Evolutionary conservation across 768 basidiomycete genomes (phyloP), one percentile per base, ranked within the genome.

Genomic region (Hemileccinum rubropunctum): DNA sequence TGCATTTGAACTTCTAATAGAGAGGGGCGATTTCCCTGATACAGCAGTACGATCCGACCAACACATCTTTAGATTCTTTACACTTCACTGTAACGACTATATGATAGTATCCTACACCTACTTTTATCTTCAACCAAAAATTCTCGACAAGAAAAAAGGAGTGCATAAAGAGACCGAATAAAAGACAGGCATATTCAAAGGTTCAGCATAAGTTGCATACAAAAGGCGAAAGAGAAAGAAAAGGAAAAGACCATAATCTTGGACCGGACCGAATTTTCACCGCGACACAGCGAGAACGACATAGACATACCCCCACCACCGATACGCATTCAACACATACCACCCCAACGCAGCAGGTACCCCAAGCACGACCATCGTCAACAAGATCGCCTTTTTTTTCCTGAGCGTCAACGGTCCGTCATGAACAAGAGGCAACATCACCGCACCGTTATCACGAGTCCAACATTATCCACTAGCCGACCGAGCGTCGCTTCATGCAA

Each of bases 401-500:
- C 40, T 23, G 9, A 8, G 11, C 28, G 9, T 30, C 28, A 12
- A 30, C 28, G 9, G 28, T 30, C 28, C 4, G 28, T 12, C 28
- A 44, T 28, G 44, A 34, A 36, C 36, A 7, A 40, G 32, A 40
- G 10, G 13, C 27, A 12, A 39, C 4, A 26, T 15, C 11, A n/a
- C 9, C 45, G 26, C 23, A 56, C 54, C 45, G 63, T 65, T 6
- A 9, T 37, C 34, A 57, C 6, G 14, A 62, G 21, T 2, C 62
- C 62, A 5, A 65, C 57, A 15, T 47, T 51, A n/a, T 63, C 62
- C 26, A 38, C 52, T 4, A 63, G 47, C 12, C 66, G 41, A 36
- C 66, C 61, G 4, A 65, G 52, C n/a, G 61, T 68, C 18, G 56
- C 66, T 0, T 61, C 65, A 28, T 62, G 52, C 1, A 64, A 3